Base-by-base conservation (phyloP, 2,329 filamentous ascomycete genomes). In the Colletotrichum phormii region DNA sequence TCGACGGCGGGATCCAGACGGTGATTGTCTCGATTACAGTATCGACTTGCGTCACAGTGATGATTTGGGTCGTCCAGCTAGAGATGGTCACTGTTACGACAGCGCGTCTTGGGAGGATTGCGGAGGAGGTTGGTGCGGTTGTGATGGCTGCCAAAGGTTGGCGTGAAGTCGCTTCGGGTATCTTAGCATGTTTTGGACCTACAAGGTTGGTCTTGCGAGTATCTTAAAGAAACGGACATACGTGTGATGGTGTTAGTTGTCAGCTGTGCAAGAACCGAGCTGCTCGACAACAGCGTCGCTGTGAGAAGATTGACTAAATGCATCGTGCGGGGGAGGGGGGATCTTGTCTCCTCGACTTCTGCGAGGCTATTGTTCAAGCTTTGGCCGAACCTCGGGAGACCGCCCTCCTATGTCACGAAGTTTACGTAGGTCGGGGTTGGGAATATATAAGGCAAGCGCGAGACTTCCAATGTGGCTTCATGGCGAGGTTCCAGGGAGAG, bases 1-100 rank as follows among this genome's bases (percentile, higher is more conserved):
- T n/a, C 6, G 62, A 22, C 1, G 46, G 53, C 8, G 37, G 51
- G 0, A 73, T 33, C 71, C 71, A 74, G 58, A 64, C 54, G 3
- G 72, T 72, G 26, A 74, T 60, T 4, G 72, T 74, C 57, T 60
- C 64, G 55, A 64, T 58, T 18, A 74, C 55, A 0, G 72, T 74
- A 29, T 72, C 64, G 11, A 68, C 15, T 1, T 71, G 59, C 1
- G 72, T 74, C 6, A 68, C 54, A 1, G 64, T 64, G 4, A 72
- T 53, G 2, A 66, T 37, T 35, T 71, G 49, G 3, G 72, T 72
- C 3, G 68, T 72, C 68, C 68, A 72, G 13, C 54, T 67, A 13
- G 72, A 68, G 49, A 74, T 54, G 11, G 24, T 72, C 2, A 74
- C 53, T 0, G 67, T 74, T 12, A 64, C 62, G 26, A 61, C 13